phyloP scores from a whole-genome alignment of 805 yeast species.

The Wickerhamiella occidentalis region DNA sequence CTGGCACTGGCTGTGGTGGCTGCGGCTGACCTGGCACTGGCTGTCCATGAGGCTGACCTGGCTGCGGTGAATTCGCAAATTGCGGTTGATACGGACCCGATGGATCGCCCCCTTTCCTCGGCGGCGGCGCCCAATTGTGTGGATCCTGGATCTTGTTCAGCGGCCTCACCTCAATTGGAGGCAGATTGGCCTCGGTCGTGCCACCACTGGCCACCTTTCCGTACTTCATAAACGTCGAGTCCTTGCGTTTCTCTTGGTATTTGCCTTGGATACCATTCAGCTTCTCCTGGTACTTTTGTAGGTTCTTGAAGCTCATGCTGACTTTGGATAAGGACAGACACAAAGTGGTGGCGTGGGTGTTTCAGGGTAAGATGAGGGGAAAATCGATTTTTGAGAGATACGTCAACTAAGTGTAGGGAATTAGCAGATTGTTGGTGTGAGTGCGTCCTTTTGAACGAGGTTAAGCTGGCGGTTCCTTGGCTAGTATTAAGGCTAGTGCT shows the following conservation, averaged over 20 bases:
- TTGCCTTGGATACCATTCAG: background rate
- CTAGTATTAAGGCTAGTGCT: too few species aligned
- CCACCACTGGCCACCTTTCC: background rate
- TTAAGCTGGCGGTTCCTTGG: too few species aligned
- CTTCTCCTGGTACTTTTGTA: background rate
- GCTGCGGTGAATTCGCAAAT: background rate
- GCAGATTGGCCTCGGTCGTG: background rate
- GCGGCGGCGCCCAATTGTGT: constrained; percentile 14
- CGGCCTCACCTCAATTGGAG: constrained; percentile 13
- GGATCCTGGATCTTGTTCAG: constrained; percentile 13
- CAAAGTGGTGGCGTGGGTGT: too few species aligned
- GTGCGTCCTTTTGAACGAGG: too few species aligned
- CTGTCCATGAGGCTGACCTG: background rate
- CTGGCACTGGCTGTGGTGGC: background rate
- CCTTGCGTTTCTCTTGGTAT: constrained; percentile 1
- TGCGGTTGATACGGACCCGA: constrained; percentile 3
- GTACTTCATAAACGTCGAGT: background rate
- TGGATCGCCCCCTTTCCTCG: constrained; percentile 11
- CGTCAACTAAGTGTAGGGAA: too few species aligned
- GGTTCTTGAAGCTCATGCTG: constrained; percentile 1
- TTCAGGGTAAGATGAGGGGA: too few species aligned
- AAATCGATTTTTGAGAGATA: too few species aligned
- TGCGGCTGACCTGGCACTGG: constrained; percentile 2
- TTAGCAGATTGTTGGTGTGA: too few species aligned
- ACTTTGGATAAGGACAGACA: too few species aligned